Percentiles rank a stretch among this genome's conserved stretches.
phyloP scores from a whole-genome alignment of 75 land plant species.

The Selaginella tamariscina region DNA sequence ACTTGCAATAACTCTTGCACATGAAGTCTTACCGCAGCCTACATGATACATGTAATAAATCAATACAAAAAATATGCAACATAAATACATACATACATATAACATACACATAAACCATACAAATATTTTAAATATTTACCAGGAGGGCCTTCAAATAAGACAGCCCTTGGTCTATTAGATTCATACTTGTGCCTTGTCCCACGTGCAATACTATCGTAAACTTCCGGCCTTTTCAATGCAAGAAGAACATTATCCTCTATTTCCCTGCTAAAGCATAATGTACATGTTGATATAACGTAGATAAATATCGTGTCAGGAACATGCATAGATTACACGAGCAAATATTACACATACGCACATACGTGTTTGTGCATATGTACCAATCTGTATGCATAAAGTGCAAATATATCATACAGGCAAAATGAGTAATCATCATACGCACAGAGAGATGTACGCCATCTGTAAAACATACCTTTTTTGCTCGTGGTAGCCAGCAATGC shows the following conservation, averaged over 20 bases:
- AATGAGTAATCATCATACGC: background rate
- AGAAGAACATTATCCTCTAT: slow-evolving; percentile 81
- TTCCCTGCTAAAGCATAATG: no score
- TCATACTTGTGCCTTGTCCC: slow-evolving; percentile 86
- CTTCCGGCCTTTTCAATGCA: slow-evolving; percentile 76
- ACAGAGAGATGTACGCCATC: background rate
- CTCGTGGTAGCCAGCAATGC: slow-evolving; percentile 85
- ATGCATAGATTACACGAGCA: no score
- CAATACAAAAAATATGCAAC: background rate
- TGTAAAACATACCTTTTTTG: slow-evolving; percentile 70
- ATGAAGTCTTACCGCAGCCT: slow-evolving; percentile 99
- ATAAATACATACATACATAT: background rate
- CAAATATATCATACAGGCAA: background rate
- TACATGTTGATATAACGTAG: no score
- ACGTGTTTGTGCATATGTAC: no score
- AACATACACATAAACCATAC: background rate
- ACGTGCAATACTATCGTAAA: slow-evolving; percentile 89
- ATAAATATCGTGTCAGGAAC: no score
- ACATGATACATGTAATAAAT: slow-evolving; percentile 8
- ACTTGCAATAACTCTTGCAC: slow-evolving; percentile 90
- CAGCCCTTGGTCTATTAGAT: slow-evolving; percentile 87
- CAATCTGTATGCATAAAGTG: no score
- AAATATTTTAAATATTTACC: slow-evolving; percentile 32
- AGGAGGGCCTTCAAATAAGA: slow-evolving; percentile 99
- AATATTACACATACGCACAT: no score